Conservation (phyloP, 2,329 filamentous ascomycete species). For the Colletotrichum sp. region DNA sequence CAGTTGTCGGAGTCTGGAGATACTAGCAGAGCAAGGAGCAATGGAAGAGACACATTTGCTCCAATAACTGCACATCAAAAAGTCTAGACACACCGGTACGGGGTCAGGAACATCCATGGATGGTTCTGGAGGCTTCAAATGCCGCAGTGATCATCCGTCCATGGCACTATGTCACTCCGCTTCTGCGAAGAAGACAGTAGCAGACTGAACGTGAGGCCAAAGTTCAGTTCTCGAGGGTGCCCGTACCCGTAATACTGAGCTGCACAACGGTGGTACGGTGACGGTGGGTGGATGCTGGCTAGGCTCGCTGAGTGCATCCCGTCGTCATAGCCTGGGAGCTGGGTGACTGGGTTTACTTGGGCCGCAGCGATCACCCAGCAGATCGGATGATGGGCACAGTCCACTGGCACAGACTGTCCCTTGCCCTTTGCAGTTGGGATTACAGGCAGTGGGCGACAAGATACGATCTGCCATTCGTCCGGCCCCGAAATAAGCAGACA, state of each 20-base stretch:
- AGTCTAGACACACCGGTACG: background rate
- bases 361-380: conserved; percentile 18
- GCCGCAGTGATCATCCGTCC: background rate
- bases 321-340: conserved; percentile 15
- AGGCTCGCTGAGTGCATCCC: background rate
- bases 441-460: background rate
- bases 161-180: background rate
- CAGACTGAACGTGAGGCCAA: conserved; percentile 9
- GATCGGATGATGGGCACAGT: conserved; percentile 20
- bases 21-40: background rate
- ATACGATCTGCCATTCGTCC: background rate
- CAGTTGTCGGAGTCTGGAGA: background rate
- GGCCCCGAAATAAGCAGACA: conserved; percentile 5
- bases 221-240: background rate
- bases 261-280: conserved; percentile 1
- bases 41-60: background rate
- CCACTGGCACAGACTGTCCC: conserved; percentile 18
- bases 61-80: background rate
- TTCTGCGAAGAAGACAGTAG: background rate
- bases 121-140: background rate
- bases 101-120: background rate
- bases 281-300: conserved; percentile 3
- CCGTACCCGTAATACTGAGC: background rate
- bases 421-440: conserved; percentile 10
- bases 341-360: background rate